These are phyloP conservation scores for Neofusicoccum sp. DNA, from an alignment of 2,329 filamentous ascomycete species.

Conservation along the genomic window DNA sequence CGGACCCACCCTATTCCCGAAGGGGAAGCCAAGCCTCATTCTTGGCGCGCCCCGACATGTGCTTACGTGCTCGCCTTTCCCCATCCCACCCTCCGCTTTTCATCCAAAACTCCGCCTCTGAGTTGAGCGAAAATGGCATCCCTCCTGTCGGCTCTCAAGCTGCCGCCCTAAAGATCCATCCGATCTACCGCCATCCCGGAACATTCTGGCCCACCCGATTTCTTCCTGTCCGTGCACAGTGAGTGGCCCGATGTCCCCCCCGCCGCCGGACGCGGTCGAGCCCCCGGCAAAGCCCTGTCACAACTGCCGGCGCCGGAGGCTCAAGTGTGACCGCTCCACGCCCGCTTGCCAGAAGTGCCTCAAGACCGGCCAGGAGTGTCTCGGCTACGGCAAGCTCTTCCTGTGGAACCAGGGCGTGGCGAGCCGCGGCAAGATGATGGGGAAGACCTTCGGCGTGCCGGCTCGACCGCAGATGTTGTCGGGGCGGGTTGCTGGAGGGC, in stretches of 20 bases:
- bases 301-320: slow-evolving; percentile 60
- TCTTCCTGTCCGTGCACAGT: background rate
- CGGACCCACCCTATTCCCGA: background rate
- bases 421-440: slow-evolving; percentile 54
- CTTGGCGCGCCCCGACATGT: background rate
- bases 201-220: background rate
- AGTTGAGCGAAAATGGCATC: too few relatives aligned
- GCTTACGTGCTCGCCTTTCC: background rate
- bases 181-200: too few relatives aligned
- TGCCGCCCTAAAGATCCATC: too few relatives aligned
- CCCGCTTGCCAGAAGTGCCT: slow-evolving; percentile 61
- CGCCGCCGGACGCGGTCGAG: background rate
- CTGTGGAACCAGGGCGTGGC: slow-evolving; percentile 59
- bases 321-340: slow-evolving; percentile 61
- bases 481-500: background rate
- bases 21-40: slow-evolving; percentile 5
- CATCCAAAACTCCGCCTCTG: background rate
- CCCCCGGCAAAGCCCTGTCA: slow-evolving; percentile 51
- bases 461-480: background rate
- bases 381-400: slow-evolving; percentile 61
- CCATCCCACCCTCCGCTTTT: background rate
- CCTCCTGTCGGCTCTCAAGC: too few relatives aligned
- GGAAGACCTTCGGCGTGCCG: slow-evolving; percentile 48
- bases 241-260: background rate
- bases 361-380: slow-evolving; percentile 56